Evolutionary conservation across 257 asterid species (phyloP), one percentile per base, ranked within the genome.

Genomic region (Solanum peruvianum): DNA sequence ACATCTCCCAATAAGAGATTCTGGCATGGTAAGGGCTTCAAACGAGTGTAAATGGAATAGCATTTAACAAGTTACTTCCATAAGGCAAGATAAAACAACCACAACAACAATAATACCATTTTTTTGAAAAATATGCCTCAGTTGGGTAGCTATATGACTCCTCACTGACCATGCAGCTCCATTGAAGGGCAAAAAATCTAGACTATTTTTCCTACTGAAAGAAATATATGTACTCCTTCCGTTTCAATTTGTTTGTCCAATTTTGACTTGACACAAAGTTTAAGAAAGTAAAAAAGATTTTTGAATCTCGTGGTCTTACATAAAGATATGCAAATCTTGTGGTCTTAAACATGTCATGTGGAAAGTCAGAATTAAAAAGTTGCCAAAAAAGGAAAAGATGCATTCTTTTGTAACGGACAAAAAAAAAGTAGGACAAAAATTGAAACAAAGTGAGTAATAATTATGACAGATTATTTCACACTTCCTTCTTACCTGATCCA

Each of bases 401-500:
- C 2, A 2, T n/a, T 62, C 70, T 62, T 62, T 62, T 60, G 5
- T 62, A n/a, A 62, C 33, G 16, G 70, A 58, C 27, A 8, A 9
- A 58, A 58, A 58, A 58, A 20, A 58, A 20, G 66, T 58, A 20
- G 13, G 67, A n/a, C 70, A 62, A 62, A 56, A 62, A 62, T 62
- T 62, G 70, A 62, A n/a, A 62, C 31, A 62, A 62, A 62, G 70
- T 11, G 16, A 62, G 33, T n/a, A 31, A 49, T 80, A 80, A 80
- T 10, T n/a, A 16, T 80, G 69, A 47, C 44, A 47, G 9, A 80
- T 47, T 80, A 45, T 29, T 80, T 80, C 67, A 49, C 66, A 45
- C 25, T 69, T 75, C 87, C 39, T 33, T 9, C 58, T 89, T 88
- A 96, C 99, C 99, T 97, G 99, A 91, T 97, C 99, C 86, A 97